Evolutionary conservation across 371 early-diverging fungal genomes (phyloP).

Genomic region (Cokeromyces recurvatus): DNA sequence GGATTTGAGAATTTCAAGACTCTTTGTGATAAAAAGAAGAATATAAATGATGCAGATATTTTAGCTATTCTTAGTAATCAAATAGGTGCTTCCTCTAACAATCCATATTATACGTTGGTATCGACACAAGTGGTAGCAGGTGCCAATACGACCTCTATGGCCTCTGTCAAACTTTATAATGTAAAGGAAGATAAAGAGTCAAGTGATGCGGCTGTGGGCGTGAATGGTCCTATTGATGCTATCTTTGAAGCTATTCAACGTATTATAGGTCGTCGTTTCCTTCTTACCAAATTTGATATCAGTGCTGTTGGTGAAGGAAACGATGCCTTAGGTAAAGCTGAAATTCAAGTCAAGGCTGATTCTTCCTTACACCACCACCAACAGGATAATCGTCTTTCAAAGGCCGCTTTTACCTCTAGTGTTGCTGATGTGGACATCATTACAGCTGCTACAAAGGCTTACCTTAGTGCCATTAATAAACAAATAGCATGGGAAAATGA

Average conservation of each 20-base stretch:
- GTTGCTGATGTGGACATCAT: slow-evolving; percentile 82
- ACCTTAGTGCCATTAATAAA: slow-evolving; percentile 78
- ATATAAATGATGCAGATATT: slow-evolving; percentile 86
- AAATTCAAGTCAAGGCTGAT: slow-evolving; percentile 63
- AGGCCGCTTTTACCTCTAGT: slow-evolving; percentile 60
- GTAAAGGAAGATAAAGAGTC: slow-evolving; percentile 31
- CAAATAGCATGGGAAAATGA: slow-evolving; percentile 45
- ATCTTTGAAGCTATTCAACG: slow-evolving; percentile 83
- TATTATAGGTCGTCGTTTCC: slow-evolving; percentile 56
- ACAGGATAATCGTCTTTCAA: slow-evolving; percentile 14
- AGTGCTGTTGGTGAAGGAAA: slow-evolving; percentile 80
- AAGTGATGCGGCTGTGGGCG: slow-evolving; percentile 75
- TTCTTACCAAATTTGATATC: slow-evolving; percentile 74
- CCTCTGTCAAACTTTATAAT: slow-evolving; percentile 64
- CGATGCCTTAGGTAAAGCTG: slow-evolving; percentile 84
- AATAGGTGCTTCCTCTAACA: slow-evolving; percentile 20
- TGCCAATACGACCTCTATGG: slow-evolving; percentile 67
- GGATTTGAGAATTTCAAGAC: slow-evolving; percentile 87
- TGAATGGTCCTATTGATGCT: slow-evolving; percentile 82
- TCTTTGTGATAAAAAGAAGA: slow-evolving; percentile 88
- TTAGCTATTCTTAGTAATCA: slow-evolving; percentile 79
- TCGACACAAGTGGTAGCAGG: slow-evolving; percentile 75
- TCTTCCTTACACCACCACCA: neutral
- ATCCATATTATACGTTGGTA: slow-evolving; percentile 50
- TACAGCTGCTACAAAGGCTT: slow-evolving; percentile 82